Conservation (phyloP, 441 rosid species). For the Kokia cookei region DNA sequence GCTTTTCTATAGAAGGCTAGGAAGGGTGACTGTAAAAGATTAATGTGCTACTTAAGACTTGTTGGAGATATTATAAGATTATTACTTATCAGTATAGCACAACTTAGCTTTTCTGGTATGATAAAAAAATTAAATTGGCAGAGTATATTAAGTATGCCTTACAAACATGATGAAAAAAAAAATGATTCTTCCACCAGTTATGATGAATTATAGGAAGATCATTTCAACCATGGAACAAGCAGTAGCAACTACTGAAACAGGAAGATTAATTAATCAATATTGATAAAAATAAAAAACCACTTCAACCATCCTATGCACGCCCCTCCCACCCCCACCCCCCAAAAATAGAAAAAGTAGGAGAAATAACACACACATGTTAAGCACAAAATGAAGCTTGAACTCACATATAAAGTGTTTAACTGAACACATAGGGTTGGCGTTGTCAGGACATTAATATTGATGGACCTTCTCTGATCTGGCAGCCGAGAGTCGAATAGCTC, state of each 20-base stretch:
- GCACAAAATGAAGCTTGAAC: constrained; percentile 28
- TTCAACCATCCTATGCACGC: background rate
- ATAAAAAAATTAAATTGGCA: background rate
- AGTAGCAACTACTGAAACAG: background rate
- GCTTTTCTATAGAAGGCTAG: background rate
- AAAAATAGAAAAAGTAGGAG: background rate
- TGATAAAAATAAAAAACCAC: background rate
- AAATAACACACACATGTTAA: background rate
- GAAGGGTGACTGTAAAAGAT: background rate
- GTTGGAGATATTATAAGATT: background rate
- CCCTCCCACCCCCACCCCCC: background rate
- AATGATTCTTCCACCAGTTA: background rate
- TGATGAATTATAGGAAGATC: background rate
- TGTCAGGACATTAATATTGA: constrained; percentile 52
- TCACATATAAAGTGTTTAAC: constrained; percentile 86
- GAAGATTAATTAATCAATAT: background rate
- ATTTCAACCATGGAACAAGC: background rate
- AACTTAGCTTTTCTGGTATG: background rate
- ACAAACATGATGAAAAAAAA: background rate
- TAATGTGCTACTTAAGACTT: background rate
- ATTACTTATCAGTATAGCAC: background rate
- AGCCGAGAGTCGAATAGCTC: constrained; percentile 80
- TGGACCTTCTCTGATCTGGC: constrained; percentile 68
- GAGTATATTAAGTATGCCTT: background rate
- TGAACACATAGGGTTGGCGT: constrained; percentile 82